Base-by-base conservation (phyloP, 768 basidiomycete species). In the Chalciporus pseudorubinellus region DNA sequence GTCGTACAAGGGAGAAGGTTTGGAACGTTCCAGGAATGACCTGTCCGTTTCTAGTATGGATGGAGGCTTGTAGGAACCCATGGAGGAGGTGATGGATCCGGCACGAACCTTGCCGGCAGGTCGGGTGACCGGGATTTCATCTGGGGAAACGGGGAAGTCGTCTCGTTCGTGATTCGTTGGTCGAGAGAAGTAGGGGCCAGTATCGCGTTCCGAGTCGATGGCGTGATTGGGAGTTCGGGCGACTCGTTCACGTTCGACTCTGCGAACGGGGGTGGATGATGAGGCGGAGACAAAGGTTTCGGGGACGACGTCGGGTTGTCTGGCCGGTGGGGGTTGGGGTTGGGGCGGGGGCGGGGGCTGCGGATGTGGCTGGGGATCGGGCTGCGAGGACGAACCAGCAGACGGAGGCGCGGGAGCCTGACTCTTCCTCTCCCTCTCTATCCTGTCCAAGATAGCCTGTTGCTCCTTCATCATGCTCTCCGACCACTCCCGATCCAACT, bases 361-460 rank as follows among this genome's bases (percentile, higher is more conserved):
- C 10, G 42, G 48, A 8, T 29, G 44, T 9, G 44, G 29, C 8
- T 5, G 44, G 3, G 11, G 48, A 12, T 50, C 46, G 9, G 45
- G 18, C 13, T 48, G 64, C 14, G 55, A 46, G 18, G 62, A 55
- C 0, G 45, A 31, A 43, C n/a, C 21, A 18, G 18, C 16, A 31
- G 38, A 39, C 18, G 31, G 19, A 39, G 44, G 21, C 10, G 33
- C 14, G 14, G 50, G n/a, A n/a, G 33, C 56, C 55, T 53, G 60
- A 49, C 60, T 51, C 49, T 58, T 70, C 55, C 56, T 58, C 48
- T 71, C 68, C 62, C 67, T 68, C 67, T 82, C 71, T 54, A 79
- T 76, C 59, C 65, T 74, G 51, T 79, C 73, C 68, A 77, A 65
- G 54, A 83, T 78, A 13, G 73, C 71, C 54, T 74, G 68, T 49